Evolutionary conservation across 1,284 basidiomycete species (phyloP).

Genomic region (Malassezia sp.): DNA sequence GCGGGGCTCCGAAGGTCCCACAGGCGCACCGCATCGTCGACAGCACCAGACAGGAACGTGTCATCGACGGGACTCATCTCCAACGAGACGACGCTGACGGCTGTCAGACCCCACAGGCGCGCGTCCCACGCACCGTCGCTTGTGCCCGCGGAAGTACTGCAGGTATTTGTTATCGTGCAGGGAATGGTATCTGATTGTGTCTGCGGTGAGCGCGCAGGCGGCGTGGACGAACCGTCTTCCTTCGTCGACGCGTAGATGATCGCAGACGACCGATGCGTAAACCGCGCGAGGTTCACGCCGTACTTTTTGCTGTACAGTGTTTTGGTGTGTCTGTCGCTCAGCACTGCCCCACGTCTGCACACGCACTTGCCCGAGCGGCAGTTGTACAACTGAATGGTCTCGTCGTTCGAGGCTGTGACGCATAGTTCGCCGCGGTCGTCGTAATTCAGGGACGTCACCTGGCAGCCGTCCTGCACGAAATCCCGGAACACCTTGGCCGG

Average conservation of each 20-base stretch:
- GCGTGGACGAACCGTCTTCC: conserved; percentile 62
- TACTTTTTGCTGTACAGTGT: conserved; percentile 88
- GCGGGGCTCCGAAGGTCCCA: conserved; percentile 80
- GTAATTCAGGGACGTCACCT: conserved; percentile 70
- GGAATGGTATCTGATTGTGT: conserved; percentile 86
- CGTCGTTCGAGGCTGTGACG: conserved; percentile 82
- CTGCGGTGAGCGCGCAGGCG: conserved; percentile 13
- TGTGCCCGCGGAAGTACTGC: conserved; percentile 90
- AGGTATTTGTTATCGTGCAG: conserved; percentile 91
- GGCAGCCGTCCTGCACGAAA: conserved; percentile 47
- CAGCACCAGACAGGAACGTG: conserved; percentile 83
- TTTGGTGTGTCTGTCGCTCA: conserved; percentile 54
- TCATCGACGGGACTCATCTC: conserved; percentile 88
- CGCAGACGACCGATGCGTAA: conserved; percentile 75
- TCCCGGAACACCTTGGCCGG: conserved; percentile 69
- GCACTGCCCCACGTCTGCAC: not conserved
- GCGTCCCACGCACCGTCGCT: conserved; percentile 43
- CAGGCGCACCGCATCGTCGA: conserved; percentile 85
- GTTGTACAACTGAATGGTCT: conserved; percentile 78
- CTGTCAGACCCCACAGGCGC: too few relatives aligned
- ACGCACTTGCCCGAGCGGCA: conserved; percentile 80
- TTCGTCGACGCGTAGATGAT: conserved; percentile 89
- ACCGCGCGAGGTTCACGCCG: conserved; percentile 81
- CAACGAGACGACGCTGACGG: conserved; percentile 64
- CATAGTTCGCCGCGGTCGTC: conserved; percentile 79